Conservation (phyloP, 2,329 filamentous ascomycete genomes). For the Trichoderma atroviride region DNA sequence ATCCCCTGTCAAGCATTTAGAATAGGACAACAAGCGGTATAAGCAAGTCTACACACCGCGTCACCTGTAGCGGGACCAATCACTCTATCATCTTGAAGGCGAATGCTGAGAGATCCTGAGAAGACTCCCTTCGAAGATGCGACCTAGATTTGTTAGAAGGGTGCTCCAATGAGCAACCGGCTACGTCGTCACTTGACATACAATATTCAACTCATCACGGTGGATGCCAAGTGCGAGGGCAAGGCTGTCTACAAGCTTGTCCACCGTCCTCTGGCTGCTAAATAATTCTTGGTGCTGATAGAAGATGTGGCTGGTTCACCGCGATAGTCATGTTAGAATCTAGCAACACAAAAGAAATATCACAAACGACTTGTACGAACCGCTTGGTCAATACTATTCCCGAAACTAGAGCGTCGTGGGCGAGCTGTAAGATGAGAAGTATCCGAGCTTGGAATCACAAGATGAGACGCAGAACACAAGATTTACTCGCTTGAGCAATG, state of each 20-base stretch:
- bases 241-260: constrained; percentile 73
- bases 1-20: constrained; percentile 51
- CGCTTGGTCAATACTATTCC: constrained; percentile 63
- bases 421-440: constrained; percentile 60
- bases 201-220: constrained; percentile 70
- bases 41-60: constrained; percentile 31
- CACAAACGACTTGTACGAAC: constrained; percentile 40
- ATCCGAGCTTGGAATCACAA: constrained; percentile 51
- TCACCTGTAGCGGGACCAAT: constrained; percentile 39
- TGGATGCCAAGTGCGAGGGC: constrained; percentile 68
- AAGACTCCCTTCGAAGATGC: constrained; percentile 75
- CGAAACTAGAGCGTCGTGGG: constrained; percentile 60
- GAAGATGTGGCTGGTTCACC: constrained; percentile 67
- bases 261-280: constrained; percentile 66
- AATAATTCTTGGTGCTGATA: constrained; percentile 78
- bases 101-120: constrained; percentile 58
- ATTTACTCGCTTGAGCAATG: background rate
- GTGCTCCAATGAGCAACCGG: background rate
- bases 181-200: constrained; percentile 42
- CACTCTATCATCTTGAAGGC: constrained; percentile 47
- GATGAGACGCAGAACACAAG: background rate
- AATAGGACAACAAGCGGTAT: background rate
- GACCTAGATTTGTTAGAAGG: constrained; percentile 50
- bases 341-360: too few species aligned
- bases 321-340: background rate